phyloP scores from a whole-genome alignment of 129 eudicot species.

The Daucus carota region DNA sequence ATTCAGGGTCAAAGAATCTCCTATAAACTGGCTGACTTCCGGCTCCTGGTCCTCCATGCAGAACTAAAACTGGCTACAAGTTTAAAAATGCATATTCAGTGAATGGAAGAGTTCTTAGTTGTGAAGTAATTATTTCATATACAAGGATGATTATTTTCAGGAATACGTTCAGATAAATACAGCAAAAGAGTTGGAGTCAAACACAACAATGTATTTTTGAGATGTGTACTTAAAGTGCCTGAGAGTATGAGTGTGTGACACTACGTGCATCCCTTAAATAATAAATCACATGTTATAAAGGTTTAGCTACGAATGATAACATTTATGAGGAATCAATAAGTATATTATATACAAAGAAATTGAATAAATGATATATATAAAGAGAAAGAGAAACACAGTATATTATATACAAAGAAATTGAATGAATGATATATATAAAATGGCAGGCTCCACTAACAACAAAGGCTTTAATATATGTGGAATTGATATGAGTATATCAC shows the following conservation, averaged over 20 bases:
- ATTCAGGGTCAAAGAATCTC: conserved; percentile 87
- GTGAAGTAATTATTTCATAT: neutral
- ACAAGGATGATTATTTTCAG: neutral
- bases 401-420: too few species aligned
- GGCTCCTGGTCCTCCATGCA: conserved; percentile 99
- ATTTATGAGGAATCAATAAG: neutral
- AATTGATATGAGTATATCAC: neutral
- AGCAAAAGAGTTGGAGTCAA: neutral
- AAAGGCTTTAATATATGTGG: neutral
- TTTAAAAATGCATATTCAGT: conserved; percentile 13
- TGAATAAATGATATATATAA: too few species aligned
- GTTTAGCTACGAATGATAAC: neutral
- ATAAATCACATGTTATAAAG: neutral
- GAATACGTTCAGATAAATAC: neutral
- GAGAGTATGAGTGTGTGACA: neutral
- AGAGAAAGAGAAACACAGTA: neutral
- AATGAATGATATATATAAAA: too few species aligned
- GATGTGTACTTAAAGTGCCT: neutral
- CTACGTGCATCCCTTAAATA: neutral
- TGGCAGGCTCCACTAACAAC: neutral
- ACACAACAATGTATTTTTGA: neutral
- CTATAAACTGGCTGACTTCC: conserved; percentile 89
- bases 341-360: too few species aligned
- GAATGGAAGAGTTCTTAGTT: neutral
- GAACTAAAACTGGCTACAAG: conserved; percentile 88